Percentiles rank a stretch among this genome's conserved stretches.
These are phyloP conservation scores for Pezicula carpinea DNA, from an alignment of 2,329 filamentous ascomycete genomes.

Conservation along the genomic window DNA sequence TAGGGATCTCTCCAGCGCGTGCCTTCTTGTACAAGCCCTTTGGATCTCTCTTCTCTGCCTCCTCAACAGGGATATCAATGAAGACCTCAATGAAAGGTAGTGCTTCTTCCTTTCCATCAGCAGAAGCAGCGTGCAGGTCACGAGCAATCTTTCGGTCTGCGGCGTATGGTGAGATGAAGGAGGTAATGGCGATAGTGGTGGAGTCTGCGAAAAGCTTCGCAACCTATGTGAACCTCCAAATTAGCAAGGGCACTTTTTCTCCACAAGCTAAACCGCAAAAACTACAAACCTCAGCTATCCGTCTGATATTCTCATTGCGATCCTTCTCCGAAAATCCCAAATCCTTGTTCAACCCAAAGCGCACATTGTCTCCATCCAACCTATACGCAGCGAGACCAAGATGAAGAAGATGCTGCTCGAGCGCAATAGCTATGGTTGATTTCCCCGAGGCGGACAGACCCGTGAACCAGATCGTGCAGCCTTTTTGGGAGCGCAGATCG, in stretches of 20 bases:
- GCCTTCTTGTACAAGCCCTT: conserved; percentile 99
- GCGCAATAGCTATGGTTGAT: conserved; percentile 91
- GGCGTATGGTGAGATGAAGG: conserved; percentile 94
- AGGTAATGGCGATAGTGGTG: conserved; percentile 82
- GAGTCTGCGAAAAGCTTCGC: conserved; percentile 95
- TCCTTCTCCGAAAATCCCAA: conserved; percentile 90
- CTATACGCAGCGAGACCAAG: conserved; percentile 80
- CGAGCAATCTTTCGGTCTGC: conserved; percentile 81
- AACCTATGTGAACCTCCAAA: conserved; percentile 46
- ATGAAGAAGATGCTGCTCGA: conserved; percentile 94
- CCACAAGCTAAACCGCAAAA: neutral
- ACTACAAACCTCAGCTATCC: conserved; percentile 70
- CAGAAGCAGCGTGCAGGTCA: conserved; percentile 64
- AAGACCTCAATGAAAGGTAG: conserved; percentile 92
- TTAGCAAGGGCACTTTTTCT: no score
- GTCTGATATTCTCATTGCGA: conserved; percentile 95
- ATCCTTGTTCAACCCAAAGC: conserved; percentile 97
- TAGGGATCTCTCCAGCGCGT: conserved; percentile 85
- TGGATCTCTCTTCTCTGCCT: conserved; percentile 90
- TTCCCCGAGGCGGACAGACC: conserved; percentile 95
- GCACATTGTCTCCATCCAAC: conserved; percentile 96
- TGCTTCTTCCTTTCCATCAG: conserved; percentile 50
- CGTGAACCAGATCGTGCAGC: conserved; percentile 97
- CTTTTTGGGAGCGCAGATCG: conserved; percentile 72
- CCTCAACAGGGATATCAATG: conserved; percentile 85